Conservation (phyloP, 345 rosid species). For the Rhizophora mangle region DNA sequence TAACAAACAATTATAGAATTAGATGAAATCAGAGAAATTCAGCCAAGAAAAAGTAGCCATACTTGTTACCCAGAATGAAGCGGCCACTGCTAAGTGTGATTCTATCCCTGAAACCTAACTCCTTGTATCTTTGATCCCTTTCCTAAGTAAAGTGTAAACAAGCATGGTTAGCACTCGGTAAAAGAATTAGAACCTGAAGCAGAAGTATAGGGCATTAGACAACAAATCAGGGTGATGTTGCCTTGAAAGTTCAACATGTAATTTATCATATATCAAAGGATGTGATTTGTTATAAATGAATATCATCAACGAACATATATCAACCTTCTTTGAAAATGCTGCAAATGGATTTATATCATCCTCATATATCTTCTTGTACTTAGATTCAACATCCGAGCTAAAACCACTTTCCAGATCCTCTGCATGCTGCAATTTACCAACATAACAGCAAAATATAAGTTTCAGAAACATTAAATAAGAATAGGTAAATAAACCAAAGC, state of each 20-base stretch:
- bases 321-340: conserved; percentile 93
- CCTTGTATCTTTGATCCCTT: conserved; percentile 94
- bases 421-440: conserved; percentile 43
- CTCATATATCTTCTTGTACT: conserved; percentile 96
- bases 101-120: conserved; percentile 91
- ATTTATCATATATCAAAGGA: background rate
- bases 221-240: background rate
- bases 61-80: conserved; percentile 92
- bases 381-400: conserved; percentile 87
- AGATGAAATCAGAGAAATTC: background rate
- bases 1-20: background rate
- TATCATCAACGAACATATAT: background rate
- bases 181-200: background rate
- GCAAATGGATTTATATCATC: conserved; percentile 98
- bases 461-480: conserved; percentile 7
- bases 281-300: no score
- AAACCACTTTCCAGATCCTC: conserved; percentile 96
- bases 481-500: conserved; percentile 1
- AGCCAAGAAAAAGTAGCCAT: conserved; percentile 13
- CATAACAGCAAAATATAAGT: conserved; percentile 11
- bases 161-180: conserved; percentile 14
- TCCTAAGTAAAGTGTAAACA: conserved; percentile 40
- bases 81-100: conserved; percentile 94
- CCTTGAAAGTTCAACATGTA: background rate
- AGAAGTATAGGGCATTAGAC: background rate